A percentile compares a stretch with the other conserved stretches of the same genome.
These are phyloP conservation scores for Comarum palustre DNA, from an alignment of 306 rosid species.

Conservation along the genomic window DNA sequence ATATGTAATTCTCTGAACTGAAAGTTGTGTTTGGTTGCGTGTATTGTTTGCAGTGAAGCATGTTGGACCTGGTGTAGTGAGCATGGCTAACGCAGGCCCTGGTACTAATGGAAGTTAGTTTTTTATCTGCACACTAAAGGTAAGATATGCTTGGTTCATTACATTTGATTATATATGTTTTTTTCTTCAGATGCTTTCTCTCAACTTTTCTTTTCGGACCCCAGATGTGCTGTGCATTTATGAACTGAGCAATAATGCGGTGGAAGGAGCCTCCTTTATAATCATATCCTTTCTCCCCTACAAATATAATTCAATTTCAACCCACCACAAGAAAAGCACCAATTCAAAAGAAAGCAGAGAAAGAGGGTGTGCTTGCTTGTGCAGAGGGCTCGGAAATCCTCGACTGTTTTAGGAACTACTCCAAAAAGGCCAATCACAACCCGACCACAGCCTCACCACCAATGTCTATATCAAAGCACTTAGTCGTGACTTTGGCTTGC, in stretches of 20 bases:
- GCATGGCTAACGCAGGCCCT: slow-evolving; percentile 98
- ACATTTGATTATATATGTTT: background rate
- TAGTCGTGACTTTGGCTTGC: slow-evolving; percentile 74
- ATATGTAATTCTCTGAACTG: background rate
- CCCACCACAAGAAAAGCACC: background rate
- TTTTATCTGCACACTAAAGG: slow-evolving; percentile 85
- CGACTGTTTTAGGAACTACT: slow-evolving; percentile 70
- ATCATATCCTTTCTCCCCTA: slow-evolving; percentile 94
- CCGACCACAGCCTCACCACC: slow-evolving; percentile 69
- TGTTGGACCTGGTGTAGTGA: slow-evolving; percentile 84
- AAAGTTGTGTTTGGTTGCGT: background rate
- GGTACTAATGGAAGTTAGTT: slow-evolving; percentile 88
- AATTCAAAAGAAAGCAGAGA: background rate
- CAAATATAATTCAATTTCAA: slow-evolving; percentile 5
- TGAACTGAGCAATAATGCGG: slow-evolving; percentile 82
- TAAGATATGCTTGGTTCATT: slow-evolving; percentile 31
- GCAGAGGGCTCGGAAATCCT: slow-evolving; percentile 81
- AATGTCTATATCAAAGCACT: slow-evolving; percentile 73
- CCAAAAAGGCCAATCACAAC: slow-evolving; percentile 74
- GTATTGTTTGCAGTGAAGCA: slow-evolving; percentile 72
- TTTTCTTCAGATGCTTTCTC: no score
- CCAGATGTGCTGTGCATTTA: no score
- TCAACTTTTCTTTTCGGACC: no score
- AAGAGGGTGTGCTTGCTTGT: slow-evolving; percentile 47
- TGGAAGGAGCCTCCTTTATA: slow-evolving; percentile 90